Base-by-base conservation (phyloP, 257 asterid species). In the Cinchona pubescens region DNA sequence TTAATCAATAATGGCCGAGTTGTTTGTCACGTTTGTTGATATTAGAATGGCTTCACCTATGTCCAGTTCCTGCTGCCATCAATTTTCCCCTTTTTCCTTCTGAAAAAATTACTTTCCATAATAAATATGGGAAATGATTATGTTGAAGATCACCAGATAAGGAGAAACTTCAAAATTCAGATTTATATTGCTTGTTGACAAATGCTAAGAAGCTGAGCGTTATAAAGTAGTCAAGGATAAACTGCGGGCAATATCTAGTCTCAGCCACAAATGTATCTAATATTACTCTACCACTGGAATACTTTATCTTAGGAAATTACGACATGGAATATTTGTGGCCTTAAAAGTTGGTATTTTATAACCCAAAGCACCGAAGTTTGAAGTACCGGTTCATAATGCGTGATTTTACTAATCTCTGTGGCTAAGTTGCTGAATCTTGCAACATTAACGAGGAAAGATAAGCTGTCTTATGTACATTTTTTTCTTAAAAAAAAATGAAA, bases 261-360 rank as follows among this genome's bases (percentile, higher is more conserved):
- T 78, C 68, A 75, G 81, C 90, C 90, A 84, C 87, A 76, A 46
- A 38, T 81, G 72, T 78, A 61, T 61, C 83, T 29, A 45, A 4
- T 35, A 69, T 62, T 32, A 48, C 60, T 72, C 14, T 19, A 21
- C 6, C 27, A 9, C 32, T 21, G n/a, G 11, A 19, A 40, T 79
- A 23, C 61, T 83, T 87, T 82, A 82, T 87, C 90, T 68, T 60
- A 38, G 74, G 45, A 62, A 72, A 34, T 72, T 58, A 71, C 29
- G 43, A 74, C 75, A 43, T 76, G 78, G 65, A 74, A 81, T 46
- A 67, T 68, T 12, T 65, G 37, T 71, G 59, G 81, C 87, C 86
- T 63, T 76, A 58, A 78, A 74, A 81, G 75, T 75, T 67, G 83
- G 86, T n/a, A n/a, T n/a, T n/a, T n/a, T n/a, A 87, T 84, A 77